Evolutionary conservation across 2,329 filamentous ascomycete genomes (phyloP), one percentile per base, ranked within the genome.

Genomic region (Bipolaris gigantea): DNA sequence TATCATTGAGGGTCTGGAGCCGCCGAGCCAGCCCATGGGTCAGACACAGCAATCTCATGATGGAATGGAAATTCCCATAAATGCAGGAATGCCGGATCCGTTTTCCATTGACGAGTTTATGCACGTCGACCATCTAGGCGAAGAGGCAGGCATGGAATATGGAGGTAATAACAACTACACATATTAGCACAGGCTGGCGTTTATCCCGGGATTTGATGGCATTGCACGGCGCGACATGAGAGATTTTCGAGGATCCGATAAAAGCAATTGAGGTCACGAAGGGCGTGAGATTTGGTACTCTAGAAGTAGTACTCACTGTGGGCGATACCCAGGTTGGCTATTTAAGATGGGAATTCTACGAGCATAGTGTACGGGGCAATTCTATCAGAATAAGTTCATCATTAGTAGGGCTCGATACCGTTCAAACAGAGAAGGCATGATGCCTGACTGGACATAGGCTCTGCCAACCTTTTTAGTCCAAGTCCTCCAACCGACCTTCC

Each of bases 21-120:
- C 61, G 11, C 61, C 61, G 7, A 56, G 42, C 13, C 52, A 55
- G 23, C 35, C 50, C 9, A 19, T 59, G 25, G 44, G 41, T 18
- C 56, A 57, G 25, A 46, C 44, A 25, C 58, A 57, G 30, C 61
- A 60, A 18, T 35, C 27, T 4, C 57, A 56, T 9, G 58, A 60
- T 5, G 48, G 46, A 2, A 53, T 67, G 44, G 65, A 61, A 11
- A 50, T 64, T n/a, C 40, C 36, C 0, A 49, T 55, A 15, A 56
- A 50, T 10, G 41, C 53, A 13, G 53, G 47, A 13, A 46, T 55
- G 48, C 18, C 42, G 1, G 51, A 56, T 13, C 48, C 60, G 0
- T 64, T 68, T 45, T 60, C 58, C 2, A 54, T 71, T 9, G 75
- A 77, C 42, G 76, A 78, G 18, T 77, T 77, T 21, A 75, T 78